phyloP scores from a whole-genome alignment of 2,329 filamentous ascomycete genomes.

The Amauroascus niger region DNA sequence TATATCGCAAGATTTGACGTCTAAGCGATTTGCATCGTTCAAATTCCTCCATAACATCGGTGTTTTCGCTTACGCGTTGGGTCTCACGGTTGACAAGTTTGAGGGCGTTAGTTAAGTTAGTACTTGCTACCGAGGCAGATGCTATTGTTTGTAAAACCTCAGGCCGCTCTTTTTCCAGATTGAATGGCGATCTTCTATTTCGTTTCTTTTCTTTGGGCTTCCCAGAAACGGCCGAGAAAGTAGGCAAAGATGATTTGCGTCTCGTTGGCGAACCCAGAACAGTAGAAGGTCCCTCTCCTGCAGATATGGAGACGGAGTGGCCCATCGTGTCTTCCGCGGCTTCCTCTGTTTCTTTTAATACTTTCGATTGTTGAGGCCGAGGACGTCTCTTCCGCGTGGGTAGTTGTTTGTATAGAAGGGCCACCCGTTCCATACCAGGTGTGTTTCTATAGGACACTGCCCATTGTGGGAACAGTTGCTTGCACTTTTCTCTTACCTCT shows the following conservation, averaged over 20 bases:
- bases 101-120: conserved; percentile 75
- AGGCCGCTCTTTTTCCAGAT: conserved; percentile 76
- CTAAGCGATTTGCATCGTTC: conserved; percentile 79
- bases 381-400: conserved; percentile 60
- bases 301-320: conserved; percentile 33
- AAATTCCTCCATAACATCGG: conserved; percentile 63
- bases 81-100: conserved; percentile 84
- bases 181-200: conserved; percentile 53
- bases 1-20: conserved; percentile 78
- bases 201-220: conserved; percentile 50
- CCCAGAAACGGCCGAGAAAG: conserved; percentile 32
- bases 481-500: conserved; percentile 80
- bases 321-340: conserved; percentile 28
- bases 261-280: conserved; percentile 27
- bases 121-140: conserved; percentile 79
- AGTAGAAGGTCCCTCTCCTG: conserved; percentile 32
- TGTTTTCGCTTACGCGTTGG: conserved; percentile 78
- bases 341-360: conserved; percentile 67
- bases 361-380: conserved; percentile 69
- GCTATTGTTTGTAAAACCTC: conserved; percentile 82
- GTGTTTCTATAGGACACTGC: conserved; percentile 68
- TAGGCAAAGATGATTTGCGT: conserved; percentile 31
- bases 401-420: conserved; percentile 64
- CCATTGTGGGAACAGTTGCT: conserved; percentile 79
- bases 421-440: conserved; percentile 68